phyloP scores from a whole-genome alignment of 208 protist genomes.

The Trypanosoma cruzi region DNA sequence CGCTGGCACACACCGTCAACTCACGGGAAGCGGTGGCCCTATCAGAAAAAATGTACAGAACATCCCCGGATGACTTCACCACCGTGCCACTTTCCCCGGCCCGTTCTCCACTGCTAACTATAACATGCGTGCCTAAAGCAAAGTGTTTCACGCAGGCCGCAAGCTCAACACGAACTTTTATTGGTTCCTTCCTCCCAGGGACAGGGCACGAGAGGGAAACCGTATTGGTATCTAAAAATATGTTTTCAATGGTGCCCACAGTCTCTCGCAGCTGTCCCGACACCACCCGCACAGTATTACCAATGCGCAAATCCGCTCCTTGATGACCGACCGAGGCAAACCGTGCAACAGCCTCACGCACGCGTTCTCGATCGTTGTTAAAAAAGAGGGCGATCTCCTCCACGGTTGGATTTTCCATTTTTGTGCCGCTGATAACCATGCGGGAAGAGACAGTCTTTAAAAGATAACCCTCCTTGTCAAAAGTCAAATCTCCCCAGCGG shows the following conservation, averaged over 20 bases:
- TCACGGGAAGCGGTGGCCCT: constrained; percentile 57
- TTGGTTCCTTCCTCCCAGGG: constrained; percentile 48
- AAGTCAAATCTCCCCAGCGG: constrained; percentile 83
- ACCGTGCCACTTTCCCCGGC: constrained; percentile 89
- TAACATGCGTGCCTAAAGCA: constrained; percentile 82
- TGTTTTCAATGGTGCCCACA: constrained; percentile 73
- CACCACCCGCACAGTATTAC: constrained; percentile 80
- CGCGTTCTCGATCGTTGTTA: constrained; percentile 77
- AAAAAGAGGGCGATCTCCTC: constrained; percentile 90
- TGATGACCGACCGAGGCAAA: constrained; percentile 15
- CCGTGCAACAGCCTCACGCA: constrained; percentile 57
- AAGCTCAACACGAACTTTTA: constrained; percentile 85
- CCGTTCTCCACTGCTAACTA: constrained; percentile 78
- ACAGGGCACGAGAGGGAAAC: constrained; percentile 64
- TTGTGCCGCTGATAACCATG: constrained; percentile 56
- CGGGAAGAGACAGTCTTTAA: constrained; percentile 72
- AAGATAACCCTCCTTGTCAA: constrained; percentile 89
- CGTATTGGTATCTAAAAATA: constrained; percentile 72
- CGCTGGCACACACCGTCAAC: constrained; percentile 74
- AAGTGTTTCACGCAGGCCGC: constrained; percentile 81
- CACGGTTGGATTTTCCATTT: constrained; percentile 76
- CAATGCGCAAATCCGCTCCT: constrained; percentile 39
- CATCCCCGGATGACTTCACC: constrained; percentile 69
- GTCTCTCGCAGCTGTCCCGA: constrained; percentile 77
- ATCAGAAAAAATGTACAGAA: constrained; percentile 82